Evolutionary conservation across 2,329 filamentous ascomycete genomes (phyloP).

Genomic region (Venturia nashicola): DNA sequence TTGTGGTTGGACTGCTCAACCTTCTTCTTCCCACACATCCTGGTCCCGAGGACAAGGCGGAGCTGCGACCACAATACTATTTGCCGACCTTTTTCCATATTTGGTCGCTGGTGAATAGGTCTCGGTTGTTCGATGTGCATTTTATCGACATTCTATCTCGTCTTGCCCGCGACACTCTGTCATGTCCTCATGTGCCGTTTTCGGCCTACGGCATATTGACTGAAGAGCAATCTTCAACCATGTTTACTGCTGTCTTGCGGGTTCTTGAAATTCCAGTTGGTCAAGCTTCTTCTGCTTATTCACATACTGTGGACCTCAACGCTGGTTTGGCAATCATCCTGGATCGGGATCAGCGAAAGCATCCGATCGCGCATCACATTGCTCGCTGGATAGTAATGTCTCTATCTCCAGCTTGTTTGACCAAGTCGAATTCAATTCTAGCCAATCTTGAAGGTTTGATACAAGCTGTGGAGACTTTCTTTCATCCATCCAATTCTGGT

Average conservation of each 20-base stretch:
- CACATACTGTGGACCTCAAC: constrained; percentile 63
- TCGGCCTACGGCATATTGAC: constrained; percentile 84
- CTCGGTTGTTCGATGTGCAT: constrained; percentile 72
- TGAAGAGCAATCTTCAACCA: constrained; percentile 76
- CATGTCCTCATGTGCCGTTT: constrained; percentile 64
- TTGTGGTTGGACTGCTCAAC: constrained; percentile 81
- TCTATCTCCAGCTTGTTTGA: constrained; percentile 70
- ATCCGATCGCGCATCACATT: constrained; percentile 83
- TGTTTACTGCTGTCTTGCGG: constrained; percentile 84
- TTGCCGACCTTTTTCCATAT: constrained; percentile 92
- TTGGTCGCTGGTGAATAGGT: constrained; percentile 87
- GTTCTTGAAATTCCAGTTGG: constrained; percentile 93
- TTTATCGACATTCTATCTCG: constrained; percentile 86
- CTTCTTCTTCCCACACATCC: constrained; percentile 76
- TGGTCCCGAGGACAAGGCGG: constrained; percentile 54
- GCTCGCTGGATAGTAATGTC: constrained; percentile 90
- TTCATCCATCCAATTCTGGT: constrained; percentile 94
- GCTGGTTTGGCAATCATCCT: constrained; percentile 76
- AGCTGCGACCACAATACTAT: constrained; percentile 79
- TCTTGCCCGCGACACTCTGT: constrained; percentile 70
- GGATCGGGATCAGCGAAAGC: constrained; percentile 86
- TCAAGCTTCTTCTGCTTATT: constrained; percentile 88
- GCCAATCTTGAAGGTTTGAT: constrained; percentile 81
- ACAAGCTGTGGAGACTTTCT: constrained; percentile 94
- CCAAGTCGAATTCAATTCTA: constrained; percentile 66